A percentile compares a stretch with the other conserved stretches of the same genome.
These are phyloP conservation scores for Euphorbia peplus DNA, from an alignment of 345 rosid species.

Conservation along the genomic window DNA sequence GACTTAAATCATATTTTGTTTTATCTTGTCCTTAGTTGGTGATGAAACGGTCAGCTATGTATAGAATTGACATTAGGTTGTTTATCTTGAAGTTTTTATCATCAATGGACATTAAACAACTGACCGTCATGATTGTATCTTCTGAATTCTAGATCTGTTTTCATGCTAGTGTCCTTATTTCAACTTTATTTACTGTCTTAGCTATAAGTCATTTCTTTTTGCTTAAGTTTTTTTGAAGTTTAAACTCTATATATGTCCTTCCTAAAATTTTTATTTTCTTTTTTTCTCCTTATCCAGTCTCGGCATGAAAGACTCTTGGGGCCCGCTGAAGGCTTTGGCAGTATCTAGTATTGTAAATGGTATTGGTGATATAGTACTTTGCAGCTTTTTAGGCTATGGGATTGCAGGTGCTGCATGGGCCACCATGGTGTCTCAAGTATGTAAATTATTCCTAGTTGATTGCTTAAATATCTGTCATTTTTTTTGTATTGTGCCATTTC, in stretches of 20 bases:
- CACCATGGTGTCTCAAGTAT: conserved; percentile 89
- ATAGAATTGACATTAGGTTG: neutral
- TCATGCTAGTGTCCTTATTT: neutral
- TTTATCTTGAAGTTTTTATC: neutral
- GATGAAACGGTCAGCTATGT: neutral
- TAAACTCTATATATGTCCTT: neutral
- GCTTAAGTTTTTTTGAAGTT: neutral
- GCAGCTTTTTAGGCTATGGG: conserved; percentile 74
- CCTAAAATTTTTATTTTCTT: neutral
- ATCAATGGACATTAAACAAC: neutral
- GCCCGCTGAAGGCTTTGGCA: conserved; percentile 82
- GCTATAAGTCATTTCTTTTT: neutral
- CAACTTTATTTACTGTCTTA: neutral
- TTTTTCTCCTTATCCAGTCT: conserved; percentile 48
- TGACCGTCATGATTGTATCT: neutral
- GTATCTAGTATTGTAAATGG: conserved; percentile 72
- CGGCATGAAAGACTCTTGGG: conserved; percentile 99
- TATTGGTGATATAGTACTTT: conserved; percentile 68
- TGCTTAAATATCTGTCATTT: neutral
- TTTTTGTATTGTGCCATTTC: neutral
- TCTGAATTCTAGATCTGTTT: neutral
- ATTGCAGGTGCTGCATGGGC: conserved; percentile 99
- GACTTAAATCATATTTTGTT: neutral
- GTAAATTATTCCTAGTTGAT: neutral
- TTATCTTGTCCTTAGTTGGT: neutral